Conservation (phyloP, 2,329 filamentous ascomycete genomes). For the Tolypocladium paradoxum region DNA sequence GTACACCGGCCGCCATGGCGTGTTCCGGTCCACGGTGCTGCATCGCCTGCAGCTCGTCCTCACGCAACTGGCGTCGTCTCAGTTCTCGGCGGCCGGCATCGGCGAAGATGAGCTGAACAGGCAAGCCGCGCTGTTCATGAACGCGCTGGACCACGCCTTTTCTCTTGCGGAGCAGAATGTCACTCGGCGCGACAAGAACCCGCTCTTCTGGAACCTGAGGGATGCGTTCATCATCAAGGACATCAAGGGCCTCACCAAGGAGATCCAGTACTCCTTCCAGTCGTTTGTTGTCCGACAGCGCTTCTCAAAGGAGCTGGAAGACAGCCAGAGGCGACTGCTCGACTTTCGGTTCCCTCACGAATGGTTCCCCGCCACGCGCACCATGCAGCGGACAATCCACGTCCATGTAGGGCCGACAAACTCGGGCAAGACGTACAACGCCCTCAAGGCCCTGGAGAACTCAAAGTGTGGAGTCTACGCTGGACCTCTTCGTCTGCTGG, state of each 20-base stretch:
- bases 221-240: constrained; percentile 48
- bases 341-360: constrained; percentile 83
- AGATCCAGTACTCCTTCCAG: constrained; percentile 59
- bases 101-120: constrained; percentile 30
- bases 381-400: constrained; percentile 72
- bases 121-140: constrained; percentile 34
- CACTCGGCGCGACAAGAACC: constrained; percentile 33
- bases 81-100: constrained; percentile 15
- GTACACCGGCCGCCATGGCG: constrained; percentile 16
- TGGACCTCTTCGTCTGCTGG: constrained; percentile 76
- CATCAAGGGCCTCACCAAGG: constrained; percentile 36
- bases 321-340: constrained; percentile 55
- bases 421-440: constrained; percentile 95
- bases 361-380: constrained; percentile 80
- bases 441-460: constrained; percentile 71
- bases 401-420: constrained; percentile 95
- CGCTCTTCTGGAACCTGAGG: constrained; percentile 46
- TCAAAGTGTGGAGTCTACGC: constrained; percentile 75
- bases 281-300: constrained; percentile 47
- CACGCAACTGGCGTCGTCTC: constrained; percentile 11
- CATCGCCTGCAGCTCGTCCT: constrained; percentile 26
- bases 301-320: constrained; percentile 44
- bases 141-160: constrained; percentile 33
- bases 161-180: constrained; percentile 27
- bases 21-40: constrained; percentile 23